Evolutionary conservation across 2,329 filamentous ascomycete genomes (phyloP).

Genomic region (Stagonosporopsis vannaccii): DNA sequence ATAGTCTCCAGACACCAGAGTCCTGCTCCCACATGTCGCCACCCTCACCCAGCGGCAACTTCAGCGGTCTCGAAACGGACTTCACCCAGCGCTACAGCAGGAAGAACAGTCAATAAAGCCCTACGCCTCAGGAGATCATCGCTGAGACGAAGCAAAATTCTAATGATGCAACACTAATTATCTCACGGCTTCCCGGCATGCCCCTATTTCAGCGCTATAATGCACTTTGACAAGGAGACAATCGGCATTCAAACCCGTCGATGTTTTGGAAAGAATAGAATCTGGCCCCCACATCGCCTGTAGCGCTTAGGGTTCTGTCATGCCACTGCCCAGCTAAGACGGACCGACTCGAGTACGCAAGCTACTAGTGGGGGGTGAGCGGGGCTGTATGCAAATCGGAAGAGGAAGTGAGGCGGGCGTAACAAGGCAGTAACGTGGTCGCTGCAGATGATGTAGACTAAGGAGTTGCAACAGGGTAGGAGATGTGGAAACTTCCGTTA

Average conservation of each 20-base stretch:
- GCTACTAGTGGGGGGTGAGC: slow-evolving; percentile 5
- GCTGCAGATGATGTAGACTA: neutral
- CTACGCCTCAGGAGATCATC: too few species aligned
- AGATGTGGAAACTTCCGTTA: neutral
- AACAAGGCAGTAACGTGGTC: neutral
- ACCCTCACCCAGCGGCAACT: slow-evolving; percentile 17
- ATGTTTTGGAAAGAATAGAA: neutral
- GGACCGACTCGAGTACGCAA: slow-evolving; percentile 11
- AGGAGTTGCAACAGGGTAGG: neutral
- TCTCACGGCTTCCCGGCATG: neutral
- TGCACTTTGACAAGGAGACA: neutral
- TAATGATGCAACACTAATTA: neutral
- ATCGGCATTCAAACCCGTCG: neutral
- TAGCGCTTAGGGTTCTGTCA: neutral
- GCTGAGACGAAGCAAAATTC: neutral
- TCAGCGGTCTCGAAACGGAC: slow-evolving; percentile 38
- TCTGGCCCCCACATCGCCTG: neutral
- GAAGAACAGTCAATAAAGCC: slow-evolving; percentile 15
- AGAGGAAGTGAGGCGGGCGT: neutral
- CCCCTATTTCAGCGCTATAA: neutral
- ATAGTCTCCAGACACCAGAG: slow-evolving; percentile 34
- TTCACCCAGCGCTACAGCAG: slow-evolving; percentile 37
- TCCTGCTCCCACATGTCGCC: slow-evolving; percentile 29
- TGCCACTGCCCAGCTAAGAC: slow-evolving; percentile 1
- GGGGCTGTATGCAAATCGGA: neutral